Evolutionary conservation across 2,329 filamentous ascomycete genomes (phyloP), one percentile per base, ranked within the genome.

Genomic region (Cytospora piceicola): DNA sequence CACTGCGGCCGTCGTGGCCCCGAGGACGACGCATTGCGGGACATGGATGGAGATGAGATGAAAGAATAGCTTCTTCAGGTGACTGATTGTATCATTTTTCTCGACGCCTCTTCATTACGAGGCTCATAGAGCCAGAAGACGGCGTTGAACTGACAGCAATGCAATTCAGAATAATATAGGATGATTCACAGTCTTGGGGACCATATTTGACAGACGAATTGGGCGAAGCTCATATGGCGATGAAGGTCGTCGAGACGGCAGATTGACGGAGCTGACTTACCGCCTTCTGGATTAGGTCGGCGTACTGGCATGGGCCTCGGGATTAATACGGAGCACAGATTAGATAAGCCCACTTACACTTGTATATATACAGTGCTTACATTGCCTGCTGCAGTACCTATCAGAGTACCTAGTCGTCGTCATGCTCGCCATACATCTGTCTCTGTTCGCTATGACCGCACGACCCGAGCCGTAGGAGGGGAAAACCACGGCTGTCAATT

Each of bases 1-100:
- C 82, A 84, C 68, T 80, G 82, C 64, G 80, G 76, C 73, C 77
- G 83, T 69, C 81, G 82, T 67, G 81, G 57, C 70, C 77, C 77
- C 69, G 79, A 76, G 65, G 79, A 75, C 46, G 77, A 70, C 53
- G 75, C 78, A 78, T 81, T 76, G 73, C 78, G 80, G 70, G 78
- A 77, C 79, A 81, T 80, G 66, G 59, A 34, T 57, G 27, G 46
- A 39, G 52, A 22, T 34, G 62, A 32, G 61, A 32, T 17, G 14
- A 22, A 51, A 27, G 55, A 52, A 51, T 22, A 27, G 46, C 24
- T 46, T 30, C 4, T 14, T 63, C 55, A 63, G 17, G 61, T 55
- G 34, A 27, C 14, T 42, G 39, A 27, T 24, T 42, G 22, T 27
- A 56, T 54, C 63, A 63, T 67, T 55, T 62, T 61, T 36, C 11